phyloP scores from a whole-genome alignment of 1,284 basidiomycete genomes.

The Grifola frondosa region DNA sequence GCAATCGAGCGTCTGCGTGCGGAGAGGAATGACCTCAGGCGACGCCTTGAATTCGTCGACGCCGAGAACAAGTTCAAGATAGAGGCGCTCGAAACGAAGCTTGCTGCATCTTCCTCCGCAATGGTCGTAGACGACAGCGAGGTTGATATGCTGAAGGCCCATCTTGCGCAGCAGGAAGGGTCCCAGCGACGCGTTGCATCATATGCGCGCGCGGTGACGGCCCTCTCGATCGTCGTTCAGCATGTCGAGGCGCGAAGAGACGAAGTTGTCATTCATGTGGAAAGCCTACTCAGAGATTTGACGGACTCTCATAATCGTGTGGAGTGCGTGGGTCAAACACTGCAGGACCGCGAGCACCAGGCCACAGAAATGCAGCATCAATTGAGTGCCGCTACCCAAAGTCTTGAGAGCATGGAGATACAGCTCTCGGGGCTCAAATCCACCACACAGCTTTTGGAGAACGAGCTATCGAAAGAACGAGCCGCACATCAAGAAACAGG shows the following conservation, averaged over 20 bases:
- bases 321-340: too few relatives aligned
- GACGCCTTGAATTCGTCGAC: slow-evolving; percentile 68
- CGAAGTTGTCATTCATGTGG: slow-evolving; percentile 8
- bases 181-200: slow-evolving; percentile 30
- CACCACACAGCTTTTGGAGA: slow-evolving; percentile 36
- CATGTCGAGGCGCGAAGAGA: slow-evolving; percentile 12
- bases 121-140: slow-evolving; percentile 13
- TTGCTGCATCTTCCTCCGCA: slow-evolving; percentile 26
- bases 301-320: neutral
- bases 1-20: slow-evolving; percentile 65
- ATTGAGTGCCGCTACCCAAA: slow-evolving; percentile 16
- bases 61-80: slow-evolving; percentile 70
- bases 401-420: slow-evolving; percentile 28
- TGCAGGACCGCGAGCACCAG: slow-evolving; percentile 3
- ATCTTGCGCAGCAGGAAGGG: slow-evolving; percentile 1
- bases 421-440: slow-evolving; percentile 24
- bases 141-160: slow-evolving; percentile 9
- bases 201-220: slow-evolving; percentile 12
- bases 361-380: slow-evolving; percentile 11
- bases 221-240: slow-evolving; percentile 22
- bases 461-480: slow-evolving; percentile 29
- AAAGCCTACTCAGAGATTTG: slow-evolving; percentile 4
- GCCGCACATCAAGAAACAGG: slow-evolving; percentile 38
- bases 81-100: slow-evolving; percentile 55
- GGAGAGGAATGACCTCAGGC: slow-evolving; percentile 69